Evolutionary conservation across 176 grass and related monocot species (phyloP).

Genomic region (Triticum monococcum): DNA sequence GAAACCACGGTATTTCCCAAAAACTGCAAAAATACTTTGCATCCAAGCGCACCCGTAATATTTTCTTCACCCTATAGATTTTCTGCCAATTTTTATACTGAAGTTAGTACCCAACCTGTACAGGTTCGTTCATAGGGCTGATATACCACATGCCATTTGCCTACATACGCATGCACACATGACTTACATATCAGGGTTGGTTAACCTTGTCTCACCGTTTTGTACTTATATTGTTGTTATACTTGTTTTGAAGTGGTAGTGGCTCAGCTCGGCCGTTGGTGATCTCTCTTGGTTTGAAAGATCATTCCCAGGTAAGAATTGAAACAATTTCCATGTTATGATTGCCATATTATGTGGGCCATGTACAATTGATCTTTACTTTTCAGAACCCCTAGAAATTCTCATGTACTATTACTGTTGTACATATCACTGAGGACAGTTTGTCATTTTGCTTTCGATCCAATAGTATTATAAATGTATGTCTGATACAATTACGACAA

Average conservation of each 20-base stretch:
- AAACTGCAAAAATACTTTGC: too few relatives aligned
- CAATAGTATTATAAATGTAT: not conserved
- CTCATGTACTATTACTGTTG: not conserved
- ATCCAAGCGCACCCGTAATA: too few relatives aligned
- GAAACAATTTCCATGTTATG: conserved; percentile 5
- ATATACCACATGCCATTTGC: not conserved
- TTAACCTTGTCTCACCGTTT: not conserved
- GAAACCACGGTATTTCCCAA: too few relatives aligned
- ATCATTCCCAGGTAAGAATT: conserved; percentile 76
- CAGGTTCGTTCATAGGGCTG: not conserved
- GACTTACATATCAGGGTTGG: not conserved
- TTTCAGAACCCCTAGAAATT: not conserved
- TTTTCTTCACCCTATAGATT: not conserved
- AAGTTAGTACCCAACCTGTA: not conserved
- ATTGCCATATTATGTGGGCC: not conserved
- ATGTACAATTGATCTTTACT: not conserved
- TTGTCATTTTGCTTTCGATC: not conserved
- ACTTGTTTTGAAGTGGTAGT: conserved; percentile 46
- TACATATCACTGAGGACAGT: not conserved
- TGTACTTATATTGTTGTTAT: not conserved
- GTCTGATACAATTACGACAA: not conserved
- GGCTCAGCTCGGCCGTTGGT: conserved; percentile 67
- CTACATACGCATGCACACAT: not conserved
- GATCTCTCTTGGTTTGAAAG: conserved; percentile 88
- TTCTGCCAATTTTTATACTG: not conserved